Evolutionary conservation across 441 rosid species (phyloP).

Genomic region (Macaranga tanarius): DNA sequence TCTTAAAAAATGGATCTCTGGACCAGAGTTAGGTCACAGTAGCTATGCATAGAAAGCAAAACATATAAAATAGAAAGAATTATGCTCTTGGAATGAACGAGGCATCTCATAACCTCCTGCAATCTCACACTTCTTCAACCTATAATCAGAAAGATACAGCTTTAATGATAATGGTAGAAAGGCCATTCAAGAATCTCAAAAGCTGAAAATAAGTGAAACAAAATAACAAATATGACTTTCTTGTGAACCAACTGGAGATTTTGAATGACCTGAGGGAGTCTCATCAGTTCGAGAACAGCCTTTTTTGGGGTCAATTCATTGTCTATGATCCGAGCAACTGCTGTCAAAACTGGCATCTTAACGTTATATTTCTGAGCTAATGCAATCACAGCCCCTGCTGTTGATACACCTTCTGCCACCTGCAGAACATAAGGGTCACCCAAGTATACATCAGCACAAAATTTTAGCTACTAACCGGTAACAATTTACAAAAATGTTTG

Average conservation of each 20-base stretch:
- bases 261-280: constrained; percentile 76
- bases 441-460: constrained; percentile 4
- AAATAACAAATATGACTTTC: not conserved
- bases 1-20: not conserved
- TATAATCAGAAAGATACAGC: constrained; percentile 25
- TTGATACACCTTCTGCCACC: constrained; percentile 97
- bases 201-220: not conserved
- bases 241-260: constrained; percentile 1
- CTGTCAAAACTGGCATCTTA: constrained; percentile 88
- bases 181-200: not conserved
- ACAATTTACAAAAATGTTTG: constrained; percentile 11
- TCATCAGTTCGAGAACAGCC: constrained; percentile 85
- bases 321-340: constrained; percentile 87
- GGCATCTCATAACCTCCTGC: not conserved
- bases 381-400: constrained; percentile 91
- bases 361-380: constrained; percentile 93
- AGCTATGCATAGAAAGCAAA: not conserved
- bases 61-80: not conserved
- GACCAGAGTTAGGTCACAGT: not conserved
- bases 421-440: constrained; percentile 15
- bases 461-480: constrained; percentile 10
- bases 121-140: constrained; percentile 82
- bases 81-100: not conserved
- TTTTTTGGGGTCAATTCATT: constrained; percentile 76
- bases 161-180: not conserved